These are phyloP conservation scores for Ceratobasidium sp. DNA, from an alignment of 1,284 basidiomycete species.

Conservation along the genomic window DNA sequence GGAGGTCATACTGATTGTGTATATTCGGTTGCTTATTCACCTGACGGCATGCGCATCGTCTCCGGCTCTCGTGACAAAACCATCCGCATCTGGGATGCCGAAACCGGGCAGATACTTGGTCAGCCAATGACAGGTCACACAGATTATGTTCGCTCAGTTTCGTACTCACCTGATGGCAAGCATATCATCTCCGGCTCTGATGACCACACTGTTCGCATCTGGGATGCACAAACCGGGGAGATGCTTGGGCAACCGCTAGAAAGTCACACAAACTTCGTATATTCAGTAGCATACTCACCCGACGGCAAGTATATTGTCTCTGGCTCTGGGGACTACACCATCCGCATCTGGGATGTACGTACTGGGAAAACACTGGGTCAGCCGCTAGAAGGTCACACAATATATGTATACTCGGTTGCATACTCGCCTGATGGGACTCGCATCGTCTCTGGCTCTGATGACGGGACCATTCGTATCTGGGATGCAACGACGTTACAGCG, in stretches of 20 bases:
- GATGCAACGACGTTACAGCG: no score
- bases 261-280: slow-evolving; percentile 20
- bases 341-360: slow-evolving; percentile 35
- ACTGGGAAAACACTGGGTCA: background rate
- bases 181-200: background rate
- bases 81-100: background rate
- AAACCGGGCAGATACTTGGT: background rate
- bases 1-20: slow-evolving; percentile 47
- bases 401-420: background rate
- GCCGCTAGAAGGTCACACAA: background rate
- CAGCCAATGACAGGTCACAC: slow-evolving; percentile 7
- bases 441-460: background rate
- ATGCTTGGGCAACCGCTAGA: background rate
- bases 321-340: slow-evolving; percentile 21
- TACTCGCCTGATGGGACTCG: background rate
- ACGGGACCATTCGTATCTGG: background rate
- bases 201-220: slow-evolving; percentile 36
- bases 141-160: background rate
- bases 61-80: slow-evolving; percentile 7
- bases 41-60: slow-evolving; percentile 21
- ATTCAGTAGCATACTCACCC: slow-evolving; percentile 29
- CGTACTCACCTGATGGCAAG: slow-evolving; percentile 27
- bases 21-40: slow-evolving; percentile 9
- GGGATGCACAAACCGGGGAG: slow-evolving; percentile 6
- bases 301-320: slow-evolving; percentile 15